phyloP scores from a whole-genome alignment of 768 basidiomycete genomes.

The Cantharellus cinnabarinus region DNA sequence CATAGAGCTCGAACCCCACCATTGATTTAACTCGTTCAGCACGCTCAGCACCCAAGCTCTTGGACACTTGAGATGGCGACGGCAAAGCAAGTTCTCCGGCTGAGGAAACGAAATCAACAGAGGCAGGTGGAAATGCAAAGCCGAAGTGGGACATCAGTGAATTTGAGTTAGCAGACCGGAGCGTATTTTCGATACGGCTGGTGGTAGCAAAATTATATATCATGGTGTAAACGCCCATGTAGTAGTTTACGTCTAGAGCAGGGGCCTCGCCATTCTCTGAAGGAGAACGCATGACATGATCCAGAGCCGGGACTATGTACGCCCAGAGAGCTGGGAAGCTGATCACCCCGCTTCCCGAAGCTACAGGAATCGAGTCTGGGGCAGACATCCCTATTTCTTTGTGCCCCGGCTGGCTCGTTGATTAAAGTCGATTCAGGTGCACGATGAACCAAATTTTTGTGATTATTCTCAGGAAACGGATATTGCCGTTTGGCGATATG shows the following conservation, averaged over 20 bases:
- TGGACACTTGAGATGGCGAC: not conserved
- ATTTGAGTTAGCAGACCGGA: conserved; percentile 1
- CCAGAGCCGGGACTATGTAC: conserved; percentile 8
- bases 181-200: not conserved
- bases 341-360: not conserved
- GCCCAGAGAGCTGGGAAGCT: conserved; percentile 6
- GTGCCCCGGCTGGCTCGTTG: no score
- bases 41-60: conserved; percentile 3
- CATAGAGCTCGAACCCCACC: conserved; percentile 9
- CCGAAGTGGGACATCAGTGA: conserved; percentile 1
- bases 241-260: conserved; percentile 4
- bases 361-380: not conserved
- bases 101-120: not conserved
- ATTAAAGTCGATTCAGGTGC: no score
- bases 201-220: conserved; percentile 9
- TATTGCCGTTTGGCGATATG: no score
- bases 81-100: not conserved
- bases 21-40: conserved; percentile 8
- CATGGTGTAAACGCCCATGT: conserved; percentile 7
- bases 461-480: no score
- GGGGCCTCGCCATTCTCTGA: conserved; percentile 4
- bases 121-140: not conserved
- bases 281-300: conserved; percentile 8
- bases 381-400: no score
- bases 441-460: no score